Evolutionary conservation across 805 yeast genomes (phyloP).

Genomic region (Hanseniaspora jakobsenii): DNA sequence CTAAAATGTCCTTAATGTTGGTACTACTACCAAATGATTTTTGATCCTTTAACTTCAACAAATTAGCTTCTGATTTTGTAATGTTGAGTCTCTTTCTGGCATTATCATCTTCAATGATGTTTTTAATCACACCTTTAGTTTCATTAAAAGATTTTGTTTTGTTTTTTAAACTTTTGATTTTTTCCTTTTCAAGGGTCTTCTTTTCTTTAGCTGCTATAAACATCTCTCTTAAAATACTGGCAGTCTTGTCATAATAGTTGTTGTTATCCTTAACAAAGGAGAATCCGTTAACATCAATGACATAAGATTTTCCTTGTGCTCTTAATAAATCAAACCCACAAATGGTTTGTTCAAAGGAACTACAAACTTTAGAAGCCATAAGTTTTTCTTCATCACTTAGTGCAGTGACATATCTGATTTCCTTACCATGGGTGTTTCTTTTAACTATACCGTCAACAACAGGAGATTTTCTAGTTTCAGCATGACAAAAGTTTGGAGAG

Average conservation of each 20-base stretch:
- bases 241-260: conserved; percentile 72
- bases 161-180: conserved; percentile 24
- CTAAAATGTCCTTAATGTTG: conserved; percentile 20
- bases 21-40: too few species aligned
- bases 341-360: conserved; percentile 76
- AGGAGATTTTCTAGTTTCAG: conserved; percentile 95
- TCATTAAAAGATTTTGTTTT: conserved; percentile 10
- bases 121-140: conserved; percentile 7
- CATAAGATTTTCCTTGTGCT: conserved; percentile 77
- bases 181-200: conserved; percentile 32
- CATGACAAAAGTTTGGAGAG: conserved; percentile 83
- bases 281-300: conserved; percentile 95
- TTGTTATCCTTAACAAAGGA: conserved; percentile 90
- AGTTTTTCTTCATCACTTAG: conserved; percentile 59
- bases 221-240: conserved; percentile 61
- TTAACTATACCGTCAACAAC: conserved; percentile 98
- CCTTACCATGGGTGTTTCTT: conserved; percentile 95
- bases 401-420: conserved; percentile 78
- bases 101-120: conserved; percentile 4
- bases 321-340: conserved; percentile 94
- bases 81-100: conserved; percentile 13
- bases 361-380: conserved; percentile 70
- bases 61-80: conserved; percentile 15
- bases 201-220: conserved; percentile 52
- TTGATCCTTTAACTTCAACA: conserved; percentile 11